Evolutionary conservation across 1,284 basidiomycete genomes (phyloP), one percentile per base, ranked within the genome.

Genomic region (Omphalotus olearius): DNA sequence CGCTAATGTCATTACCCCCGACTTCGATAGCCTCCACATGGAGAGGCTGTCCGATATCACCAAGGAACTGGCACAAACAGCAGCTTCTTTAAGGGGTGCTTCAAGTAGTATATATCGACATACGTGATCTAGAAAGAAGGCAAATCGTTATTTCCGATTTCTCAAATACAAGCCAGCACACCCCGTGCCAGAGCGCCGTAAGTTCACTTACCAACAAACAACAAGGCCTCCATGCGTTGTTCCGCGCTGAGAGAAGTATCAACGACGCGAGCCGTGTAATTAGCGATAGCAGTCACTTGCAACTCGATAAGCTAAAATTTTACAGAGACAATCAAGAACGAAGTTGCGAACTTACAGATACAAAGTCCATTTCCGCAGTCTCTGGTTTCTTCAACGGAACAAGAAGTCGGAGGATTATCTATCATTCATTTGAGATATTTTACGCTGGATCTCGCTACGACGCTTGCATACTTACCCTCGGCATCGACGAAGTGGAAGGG

Each of bases 31-130:
- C 70, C 62, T 77, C 74, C 42, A 74, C 73, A 56, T 79, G 75
- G 36, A 79, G 65, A 6, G 76, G 75, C 56, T 79, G 76, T 9
- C 74, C 71, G 52, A 79, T 73, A 53, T 79, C 76, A 14, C 77
- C 77, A 43, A 79, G 59, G 59, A 79, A 78, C 74, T 79, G 57
- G 7, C 51, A n/a, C 25, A 13, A 14, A 30, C 17, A 10, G 14
- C 35, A 51, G 39, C 7, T 55, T 23, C 35, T 37, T 47, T 26
- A 2, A 41, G 30, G 10, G 37, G 37, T n/a, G 39, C 6, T 20
- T 42, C 35, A 38, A 48, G n/a, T n/a, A n/a, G n/a, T n/a, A n/a
- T n/a, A 43, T n/a, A 51, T 14, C 18, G 13, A 33, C 62, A 33
- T 61, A 73, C 72, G 60, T 73, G 71, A 51, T 70, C 69, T 45